A percentile compares a stretch with the other conserved stretches of the same genome.
These are phyloP conservation scores for Medicago lupulina DNA, from an alignment of 306 rosid species.

Conservation along the genomic window DNA sequence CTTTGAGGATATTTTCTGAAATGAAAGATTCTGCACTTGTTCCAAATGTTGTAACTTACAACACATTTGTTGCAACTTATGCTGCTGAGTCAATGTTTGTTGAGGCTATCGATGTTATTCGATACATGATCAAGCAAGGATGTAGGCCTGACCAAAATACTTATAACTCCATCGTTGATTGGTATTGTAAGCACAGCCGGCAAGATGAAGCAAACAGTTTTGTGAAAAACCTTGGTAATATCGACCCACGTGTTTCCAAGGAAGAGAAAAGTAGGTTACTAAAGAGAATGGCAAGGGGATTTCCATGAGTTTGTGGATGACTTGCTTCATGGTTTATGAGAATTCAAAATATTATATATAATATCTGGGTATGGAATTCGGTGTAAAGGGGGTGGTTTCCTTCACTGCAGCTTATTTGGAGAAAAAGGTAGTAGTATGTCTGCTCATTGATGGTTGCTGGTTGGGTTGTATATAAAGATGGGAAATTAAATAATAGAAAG, in stretches of 20 bases:
- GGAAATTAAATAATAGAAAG: constrained; percentile 23
- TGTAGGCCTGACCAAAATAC: constrained; percentile 83
- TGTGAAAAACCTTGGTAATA: constrained; percentile 57
- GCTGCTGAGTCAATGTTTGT: constrained; percentile 78
- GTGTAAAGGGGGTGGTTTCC: constrained; percentile 15
- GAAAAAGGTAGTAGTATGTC: constrained; percentile 30
- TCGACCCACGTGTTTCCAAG: constrained; percentile 64
- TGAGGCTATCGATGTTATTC: constrained; percentile 79
- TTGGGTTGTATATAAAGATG: constrained; percentile 43
- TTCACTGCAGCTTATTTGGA: constrained; percentile 23
- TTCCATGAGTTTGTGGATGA: constrained; percentile 51
- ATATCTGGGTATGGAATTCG: constrained; percentile 37
- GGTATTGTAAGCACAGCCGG: constrained; percentile 72
- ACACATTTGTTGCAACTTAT: constrained; percentile 80
- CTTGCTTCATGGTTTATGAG: constrained; percentile 17
- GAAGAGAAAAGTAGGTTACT: constrained; percentile 67
- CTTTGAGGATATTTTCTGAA: constrained; percentile 76
- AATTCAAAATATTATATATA: constrained; percentile 38
- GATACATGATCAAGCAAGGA: constrained; percentile 86
- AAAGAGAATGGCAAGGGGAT: constrained; percentile 64
- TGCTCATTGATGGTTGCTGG: constrained; percentile 22
- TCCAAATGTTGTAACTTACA: constrained; percentile 85
- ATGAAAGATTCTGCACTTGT: constrained; percentile 69
- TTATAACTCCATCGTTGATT: constrained; percentile 80
- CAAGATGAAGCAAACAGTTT: constrained; percentile 70